Evolutionary conservation across 495 filamentous ascomycete species (phyloP).

Genomic region (Aspergillus cristatus): DNA sequence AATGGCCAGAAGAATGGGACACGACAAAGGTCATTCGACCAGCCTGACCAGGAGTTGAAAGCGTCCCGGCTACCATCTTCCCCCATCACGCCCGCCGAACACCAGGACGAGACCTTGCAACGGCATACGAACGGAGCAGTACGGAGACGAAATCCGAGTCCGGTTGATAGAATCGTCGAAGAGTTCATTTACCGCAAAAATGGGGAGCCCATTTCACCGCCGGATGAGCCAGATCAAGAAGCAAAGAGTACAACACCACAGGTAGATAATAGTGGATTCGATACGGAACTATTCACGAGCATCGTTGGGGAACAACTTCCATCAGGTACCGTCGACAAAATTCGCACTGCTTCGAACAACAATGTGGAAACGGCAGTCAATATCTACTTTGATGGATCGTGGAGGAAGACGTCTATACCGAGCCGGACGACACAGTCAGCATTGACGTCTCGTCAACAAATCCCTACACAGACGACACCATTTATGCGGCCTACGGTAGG

Average conservation of each 20-base stretch:
- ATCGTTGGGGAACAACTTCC: conserved; percentile 63
- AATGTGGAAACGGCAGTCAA: conserved; percentile 62
- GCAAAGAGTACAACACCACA: neutral
- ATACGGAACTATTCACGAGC: conserved; percentile 55
- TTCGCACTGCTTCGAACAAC: conserved; percentile 50
- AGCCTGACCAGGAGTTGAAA: neutral
- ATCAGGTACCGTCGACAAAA: conserved; percentile 35
- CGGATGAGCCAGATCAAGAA: neutral
- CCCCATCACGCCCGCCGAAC: too few relatives aligned
- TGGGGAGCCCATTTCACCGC: too few relatives aligned
- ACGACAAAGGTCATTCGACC: neutral
- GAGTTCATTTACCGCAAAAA: too few relatives aligned
- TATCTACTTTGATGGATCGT: conserved; percentile 91
- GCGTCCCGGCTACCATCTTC: too few relatives aligned
- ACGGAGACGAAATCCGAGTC: too few relatives aligned
- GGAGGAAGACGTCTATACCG: conserved; percentile 52
- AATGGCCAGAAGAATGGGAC: too few relatives aligned
- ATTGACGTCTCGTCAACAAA: conserved; percentile 7
- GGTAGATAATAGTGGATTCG: conserved; percentile 41
- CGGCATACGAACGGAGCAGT: too few relatives aligned
- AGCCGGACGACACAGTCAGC: conserved; percentile 7
- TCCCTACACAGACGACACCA: conserved; percentile 3
- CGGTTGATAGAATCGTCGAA: too few relatives aligned
- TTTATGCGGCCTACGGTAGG: neutral
- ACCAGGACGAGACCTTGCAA: too few relatives aligned